Evolutionary conservation across 345 rosid genomes (phyloP).

Genomic region (Populus ilicifolia): DNA sequence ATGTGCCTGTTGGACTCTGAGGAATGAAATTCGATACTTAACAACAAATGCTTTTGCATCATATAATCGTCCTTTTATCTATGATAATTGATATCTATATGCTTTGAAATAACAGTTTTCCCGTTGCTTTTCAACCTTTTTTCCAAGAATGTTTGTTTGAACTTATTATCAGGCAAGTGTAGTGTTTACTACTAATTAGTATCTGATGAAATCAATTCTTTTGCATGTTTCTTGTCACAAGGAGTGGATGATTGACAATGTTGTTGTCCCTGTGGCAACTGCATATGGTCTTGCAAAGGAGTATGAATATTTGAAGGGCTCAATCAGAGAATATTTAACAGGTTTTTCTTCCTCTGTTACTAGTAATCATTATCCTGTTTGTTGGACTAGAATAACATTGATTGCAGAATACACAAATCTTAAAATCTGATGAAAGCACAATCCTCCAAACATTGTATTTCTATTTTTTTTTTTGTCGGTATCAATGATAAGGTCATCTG

Average conservation of each 20-base stretch:
- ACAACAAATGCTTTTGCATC: background rate
- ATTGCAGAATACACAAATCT: background rate
- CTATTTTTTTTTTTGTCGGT: background rate
- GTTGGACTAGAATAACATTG: background rate
- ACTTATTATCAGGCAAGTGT: background rate
- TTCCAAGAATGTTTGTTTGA: background rate
- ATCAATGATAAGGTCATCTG: background rate
- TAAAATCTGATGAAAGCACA: background rate
- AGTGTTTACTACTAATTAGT: background rate
- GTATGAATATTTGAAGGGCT: constrained; percentile 70
- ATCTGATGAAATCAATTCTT: constrained; percentile 6
- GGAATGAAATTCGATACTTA: background rate
- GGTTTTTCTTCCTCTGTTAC: constrained; percentile 39
- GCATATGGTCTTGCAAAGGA: constrained; percentile 65
- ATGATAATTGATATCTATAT: background rate
- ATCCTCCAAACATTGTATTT: background rate
- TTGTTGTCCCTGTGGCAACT: constrained; percentile 77
- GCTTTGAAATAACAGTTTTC: background rate
- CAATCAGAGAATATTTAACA: constrained; percentile 66
- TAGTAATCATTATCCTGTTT: background rate
- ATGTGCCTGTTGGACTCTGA: background rate
- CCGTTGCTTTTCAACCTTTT: background rate
- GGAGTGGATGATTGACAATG: constrained; percentile 86
- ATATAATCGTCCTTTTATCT: background rate
- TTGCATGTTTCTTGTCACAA: constrained; percentile 21